A percentile compares a stretch with the other conserved stretches of the same genome.
These are phyloP conservation scores for Dimocarpus longan DNA, from an alignment of 345 rosid species.

Conservation along the genomic window DNA sequence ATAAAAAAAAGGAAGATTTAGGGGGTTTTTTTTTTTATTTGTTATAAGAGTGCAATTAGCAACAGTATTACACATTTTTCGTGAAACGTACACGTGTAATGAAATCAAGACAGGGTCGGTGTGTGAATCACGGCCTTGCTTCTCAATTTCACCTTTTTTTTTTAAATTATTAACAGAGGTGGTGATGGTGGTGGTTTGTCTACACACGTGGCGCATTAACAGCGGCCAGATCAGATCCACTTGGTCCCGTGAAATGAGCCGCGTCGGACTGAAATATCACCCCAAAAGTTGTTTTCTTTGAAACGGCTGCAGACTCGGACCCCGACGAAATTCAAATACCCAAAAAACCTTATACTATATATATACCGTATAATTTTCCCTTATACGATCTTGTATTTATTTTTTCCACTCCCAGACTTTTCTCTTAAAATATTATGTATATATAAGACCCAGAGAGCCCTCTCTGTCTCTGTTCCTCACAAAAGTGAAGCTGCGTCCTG, in stretches of 20 bases:
- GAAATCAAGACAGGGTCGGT: constrained; percentile 11
- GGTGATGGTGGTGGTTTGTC: neutral
- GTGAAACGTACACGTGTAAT: constrained; percentile 18
- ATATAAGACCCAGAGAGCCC: neutral
- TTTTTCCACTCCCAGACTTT: neutral
- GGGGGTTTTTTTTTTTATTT: too few relatives aligned
- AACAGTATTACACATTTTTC: neutral
- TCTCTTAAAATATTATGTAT: neutral
- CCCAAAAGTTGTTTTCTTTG: neutral
- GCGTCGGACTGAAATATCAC: constrained; percentile 14
- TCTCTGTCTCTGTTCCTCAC: neutral
- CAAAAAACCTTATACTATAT: neutral
- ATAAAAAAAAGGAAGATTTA: too few relatives aligned
- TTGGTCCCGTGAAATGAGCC: constrained; percentile 35
- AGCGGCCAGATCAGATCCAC: constrained; percentile 25
- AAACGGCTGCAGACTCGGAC: constrained; percentile 33
- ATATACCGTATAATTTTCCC: neutral
- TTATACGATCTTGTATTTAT: neutral
- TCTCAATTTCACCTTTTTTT: too few relatives aligned
- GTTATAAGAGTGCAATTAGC: too few relatives aligned
- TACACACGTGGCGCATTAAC: constrained; percentile 28
- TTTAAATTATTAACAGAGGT: too few relatives aligned
- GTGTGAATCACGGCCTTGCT: constrained; percentile 26
- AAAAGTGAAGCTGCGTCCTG: constrained; percentile 32
- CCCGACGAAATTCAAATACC: neutral